phyloP scores from a whole-genome alignment of 257 asterid genomes.

The Catharanthus roseus region DNA sequence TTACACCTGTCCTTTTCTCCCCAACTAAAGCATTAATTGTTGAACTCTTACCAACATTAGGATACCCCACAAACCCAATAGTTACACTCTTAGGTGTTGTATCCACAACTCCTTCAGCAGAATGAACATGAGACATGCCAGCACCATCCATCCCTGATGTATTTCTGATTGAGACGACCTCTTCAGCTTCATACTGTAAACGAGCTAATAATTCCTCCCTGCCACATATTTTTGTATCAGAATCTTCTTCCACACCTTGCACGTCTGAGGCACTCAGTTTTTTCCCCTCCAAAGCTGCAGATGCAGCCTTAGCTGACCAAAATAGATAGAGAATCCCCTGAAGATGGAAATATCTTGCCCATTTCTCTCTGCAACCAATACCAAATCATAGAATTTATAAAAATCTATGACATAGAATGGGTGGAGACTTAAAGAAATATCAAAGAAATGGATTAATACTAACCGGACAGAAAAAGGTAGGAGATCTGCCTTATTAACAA shows the following conservation, averaged over 20 bases:
- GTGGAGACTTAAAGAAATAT: conserved; percentile 4
- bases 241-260: conserved; percentile 37
- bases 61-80: conserved; percentile 97
- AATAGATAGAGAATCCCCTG: conserved; percentile 77
- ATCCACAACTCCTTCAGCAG: conserved; percentile 24
- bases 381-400: conserved; percentile 1
- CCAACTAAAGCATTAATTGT: conserved; percentile 97
- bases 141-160: conserved; percentile 23
- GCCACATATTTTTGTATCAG: conserved; percentile 61
- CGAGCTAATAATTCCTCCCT: conserved; percentile 80
- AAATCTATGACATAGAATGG: neutral
- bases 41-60: conserved; percentile 98
- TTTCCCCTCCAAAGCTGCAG: conserved; percentile 71
- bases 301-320: conserved; percentile 99
- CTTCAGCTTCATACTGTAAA: conserved; percentile 84
- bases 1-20: conserved; percentile 88
- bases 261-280: conserved; percentile 22
- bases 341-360: conserved; percentile 74
- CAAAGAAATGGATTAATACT: conserved; percentile 18
- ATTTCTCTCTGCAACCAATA: conserved; percentile 54
- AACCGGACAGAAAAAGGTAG: conserved; percentile 77
- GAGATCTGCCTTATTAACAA: conserved; percentile 96
- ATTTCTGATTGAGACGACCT: conserved; percentile 53
- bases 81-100: conserved; percentile 36
- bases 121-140: conserved; percentile 21